Base-by-base conservation (phyloP, 208 protist genomes). In the Novymonas esmeraldas region DNA sequence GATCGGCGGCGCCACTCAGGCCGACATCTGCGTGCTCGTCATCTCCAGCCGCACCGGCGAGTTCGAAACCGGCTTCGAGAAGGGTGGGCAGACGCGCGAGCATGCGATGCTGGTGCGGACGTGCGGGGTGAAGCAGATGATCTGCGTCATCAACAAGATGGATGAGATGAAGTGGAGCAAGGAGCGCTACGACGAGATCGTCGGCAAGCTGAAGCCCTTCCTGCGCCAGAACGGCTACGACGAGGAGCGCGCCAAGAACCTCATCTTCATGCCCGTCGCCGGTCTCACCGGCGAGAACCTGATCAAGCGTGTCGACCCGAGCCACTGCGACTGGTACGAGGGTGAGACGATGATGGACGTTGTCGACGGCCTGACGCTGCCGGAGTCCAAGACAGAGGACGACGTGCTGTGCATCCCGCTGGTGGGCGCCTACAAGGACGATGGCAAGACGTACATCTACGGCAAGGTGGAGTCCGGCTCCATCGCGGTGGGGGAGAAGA, bases 141-240 rank as follows among this genome's bases (percentile, higher is more conserved):
- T 99, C 36, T 97, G 99, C 39, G 93, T 97, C 18, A 94, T 99
- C 64, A 99, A 99, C 93, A 99, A 99, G 86, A 99, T 99, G 98
- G 99, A 99, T 84, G 98, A 99, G 70, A 98, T 99, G 56, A 77
- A 89, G 24, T 99, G 96, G 97, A 84, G 69, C 36, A 79, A 98
- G 67, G 98, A 98, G 54, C 80, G 97, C 69, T 99, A 98, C 82
- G 85, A 98, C 76, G 92, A 98, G 70, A 99, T 99, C 66, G 57
- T 94, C 0, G 76, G 73, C 36, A 98, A 99, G 73, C 75, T 99
- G 44, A 89, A 62, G 11, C 94, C 97, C 6, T 99, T 99, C 85
- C 82, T 99, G 28, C 88, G 94, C 46, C 84, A 95, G 70, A 95
- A 92, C 65, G 98, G 98, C 54, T 99, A 96, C 80, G 81, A 89